Conservation (phyloP, 805 yeast species). For the Yarrowia divulgata region DNA sequence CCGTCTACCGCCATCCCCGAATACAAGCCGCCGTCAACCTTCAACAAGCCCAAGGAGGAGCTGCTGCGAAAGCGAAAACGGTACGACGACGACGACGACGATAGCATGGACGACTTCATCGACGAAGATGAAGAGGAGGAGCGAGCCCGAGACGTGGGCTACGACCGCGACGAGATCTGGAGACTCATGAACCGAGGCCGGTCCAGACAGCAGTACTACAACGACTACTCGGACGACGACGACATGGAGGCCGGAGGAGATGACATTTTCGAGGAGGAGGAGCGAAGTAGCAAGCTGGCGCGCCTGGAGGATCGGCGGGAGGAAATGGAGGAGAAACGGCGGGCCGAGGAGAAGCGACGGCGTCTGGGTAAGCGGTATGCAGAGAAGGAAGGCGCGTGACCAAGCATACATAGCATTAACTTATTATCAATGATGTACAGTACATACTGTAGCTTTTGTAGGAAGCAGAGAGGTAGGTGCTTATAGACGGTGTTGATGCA, state of each 20-base stretch:
- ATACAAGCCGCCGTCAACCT: constrained; percentile 58
- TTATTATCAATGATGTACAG: constrained; percentile 2
- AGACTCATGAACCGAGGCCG: constrained; percentile 75
- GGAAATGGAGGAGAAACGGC: constrained; percentile 49
- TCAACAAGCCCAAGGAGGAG: constrained; percentile 49
- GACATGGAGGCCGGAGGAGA: constrained; percentile 97
- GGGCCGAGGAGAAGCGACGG: constrained; percentile 43
- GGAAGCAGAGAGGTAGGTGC: no score
- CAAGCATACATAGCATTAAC: constrained; percentile 33
- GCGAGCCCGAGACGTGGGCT: constrained; percentile 54
- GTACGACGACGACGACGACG: constrained; percentile 53
- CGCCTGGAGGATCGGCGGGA: constrained; percentile 78
- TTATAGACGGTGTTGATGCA: no score
- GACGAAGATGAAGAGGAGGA: constrained; percentile 48
- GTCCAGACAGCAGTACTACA: constrained; percentile 57
- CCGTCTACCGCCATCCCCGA: constrained; percentile 5
- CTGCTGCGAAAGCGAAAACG: constrained; percentile 63
- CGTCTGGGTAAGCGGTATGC: not conserved
- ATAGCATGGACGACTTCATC: constrained; percentile 41
- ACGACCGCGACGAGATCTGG: constrained; percentile 90
- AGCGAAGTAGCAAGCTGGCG: constrained; percentile 69
- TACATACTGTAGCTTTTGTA: no score
- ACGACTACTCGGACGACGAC: constrained; percentile 57
- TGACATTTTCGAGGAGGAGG: constrained; percentile 86
- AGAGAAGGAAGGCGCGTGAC: no score